These are phyloP conservation scores for Aspergillus sp. DNA, from an alignment of 2,329 filamentous ascomycete genomes.

Conservation along the genomic window DNA sequence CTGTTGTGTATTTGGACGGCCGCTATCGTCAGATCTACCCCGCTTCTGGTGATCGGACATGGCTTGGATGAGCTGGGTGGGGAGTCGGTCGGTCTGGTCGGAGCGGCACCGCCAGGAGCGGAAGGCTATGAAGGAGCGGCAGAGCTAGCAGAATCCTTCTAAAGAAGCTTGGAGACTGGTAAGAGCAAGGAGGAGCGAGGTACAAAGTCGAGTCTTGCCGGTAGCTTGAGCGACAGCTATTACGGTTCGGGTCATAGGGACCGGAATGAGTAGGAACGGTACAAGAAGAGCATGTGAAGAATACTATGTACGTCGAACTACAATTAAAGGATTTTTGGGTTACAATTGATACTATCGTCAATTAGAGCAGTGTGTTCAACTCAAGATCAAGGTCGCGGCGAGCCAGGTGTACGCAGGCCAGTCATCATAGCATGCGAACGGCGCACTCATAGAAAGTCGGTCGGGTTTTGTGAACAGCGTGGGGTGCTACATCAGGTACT, in stretches of 20 bases:
- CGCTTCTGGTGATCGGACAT: constrained; percentile 24
- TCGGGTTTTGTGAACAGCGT: neutral
- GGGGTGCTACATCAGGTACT: neutral
- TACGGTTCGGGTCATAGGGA: constrained; percentile 16
- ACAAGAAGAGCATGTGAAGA: constrained; percentile 16
- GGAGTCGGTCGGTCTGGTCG: constrained; percentile 1
- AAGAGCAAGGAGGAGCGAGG: neutral
- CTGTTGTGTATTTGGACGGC: constrained; percentile 8
- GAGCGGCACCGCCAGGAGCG: constrained; percentile 1
- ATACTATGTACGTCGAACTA: neutral
- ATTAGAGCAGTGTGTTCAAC: neutral
- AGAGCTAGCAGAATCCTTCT: constrained; percentile 6
- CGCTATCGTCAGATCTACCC: constrained; percentile 19
- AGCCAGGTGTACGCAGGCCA: neutral
- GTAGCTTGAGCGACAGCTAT: neutral
- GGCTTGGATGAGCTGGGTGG: constrained; percentile 5
- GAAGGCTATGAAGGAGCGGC: neutral
- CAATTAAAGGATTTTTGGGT: neutral
- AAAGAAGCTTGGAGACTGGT: constrained; percentile 1
- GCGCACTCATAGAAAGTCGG: neutral
- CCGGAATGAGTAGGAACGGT: constrained; percentile 11
- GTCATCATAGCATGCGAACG: neutral
- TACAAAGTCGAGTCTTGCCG: neutral
- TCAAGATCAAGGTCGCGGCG: neutral
- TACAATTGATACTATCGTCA: neutral